phyloP scores from a whole-genome alignment of 2,329 filamentous ascomycete genomes.

The Chaetomiaceae sp. region DNA sequence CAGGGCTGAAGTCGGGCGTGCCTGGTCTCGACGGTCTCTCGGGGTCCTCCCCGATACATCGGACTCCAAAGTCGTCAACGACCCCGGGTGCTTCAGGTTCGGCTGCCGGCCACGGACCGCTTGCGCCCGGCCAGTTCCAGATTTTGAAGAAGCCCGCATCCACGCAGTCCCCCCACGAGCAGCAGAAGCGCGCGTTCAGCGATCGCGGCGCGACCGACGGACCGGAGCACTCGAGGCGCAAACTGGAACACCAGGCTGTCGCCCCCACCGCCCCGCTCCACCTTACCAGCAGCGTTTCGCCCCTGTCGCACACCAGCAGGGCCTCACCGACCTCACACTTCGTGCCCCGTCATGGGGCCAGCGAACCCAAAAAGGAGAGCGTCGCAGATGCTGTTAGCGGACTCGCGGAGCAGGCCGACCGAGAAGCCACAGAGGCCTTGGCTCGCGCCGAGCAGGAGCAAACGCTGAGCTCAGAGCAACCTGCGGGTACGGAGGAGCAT shows the following conservation, averaged over 20 bases:
- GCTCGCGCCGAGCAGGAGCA: constrained; percentile 48
- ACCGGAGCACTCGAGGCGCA: constrained; percentile 36
- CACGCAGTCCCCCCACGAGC: constrained; percentile 36
- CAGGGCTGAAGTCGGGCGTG: constrained; percentile 19
- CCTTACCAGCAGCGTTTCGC: constrained; percentile 12
- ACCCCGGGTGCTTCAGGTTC: constrained; percentile 27
- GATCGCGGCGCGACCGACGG: constrained; percentile 40
- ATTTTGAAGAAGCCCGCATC: constrained; percentile 46
- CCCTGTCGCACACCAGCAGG: constrained; percentile 10
- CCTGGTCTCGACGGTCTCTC: constrained; percentile 37
- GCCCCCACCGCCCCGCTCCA: constrained; percentile 24
- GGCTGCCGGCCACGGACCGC: constrained; percentile 24
- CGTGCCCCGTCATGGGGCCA: constrained; percentile 3
- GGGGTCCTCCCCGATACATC: constrained; percentile 36
- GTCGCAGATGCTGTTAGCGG: constrained; percentile 65
- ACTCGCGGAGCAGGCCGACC: constrained; percentile 49
- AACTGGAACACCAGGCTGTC: constrained; percentile 28
- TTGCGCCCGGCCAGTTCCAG: constrained; percentile 36
- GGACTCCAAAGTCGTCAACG: constrained; percentile 36
- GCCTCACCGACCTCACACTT: not conserved
- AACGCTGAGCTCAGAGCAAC: constrained; percentile 42
- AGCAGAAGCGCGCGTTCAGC: constrained; percentile 35
- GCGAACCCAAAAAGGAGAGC: constrained; percentile 49
- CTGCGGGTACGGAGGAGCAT: constrained; percentile 46
- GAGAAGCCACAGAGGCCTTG: constrained; percentile 59